Conservation (phyloP, 1,284 basidiomycete species). For the Trametes pubescens region DNA sequence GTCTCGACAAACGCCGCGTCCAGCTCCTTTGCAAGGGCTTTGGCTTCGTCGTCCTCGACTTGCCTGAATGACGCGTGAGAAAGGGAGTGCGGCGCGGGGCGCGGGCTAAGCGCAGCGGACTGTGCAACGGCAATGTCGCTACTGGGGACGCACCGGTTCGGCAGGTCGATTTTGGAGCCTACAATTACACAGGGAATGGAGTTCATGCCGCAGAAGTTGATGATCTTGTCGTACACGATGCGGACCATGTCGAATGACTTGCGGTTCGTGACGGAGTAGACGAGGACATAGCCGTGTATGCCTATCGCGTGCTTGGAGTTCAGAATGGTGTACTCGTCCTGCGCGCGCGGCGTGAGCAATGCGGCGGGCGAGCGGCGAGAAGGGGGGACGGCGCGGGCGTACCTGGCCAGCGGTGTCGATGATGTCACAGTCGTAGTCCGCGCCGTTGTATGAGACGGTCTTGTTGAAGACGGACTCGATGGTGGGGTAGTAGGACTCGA, state of each 20-base stretch:
- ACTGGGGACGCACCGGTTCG: constrained; percentile 61
- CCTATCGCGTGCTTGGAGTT: constrained; percentile 85
- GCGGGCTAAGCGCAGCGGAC: constrained; percentile 19
- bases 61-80: constrained; percentile 63
- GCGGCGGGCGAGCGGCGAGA: constrained; percentile 5
- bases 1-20: constrained; percentile 88
- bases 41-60: constrained; percentile 78
- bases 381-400: constrained; percentile 26
- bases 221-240: constrained; percentile 97
- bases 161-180: constrained; percentile 93
- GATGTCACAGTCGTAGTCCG: constrained; percentile 95
- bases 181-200: constrained; percentile 96
- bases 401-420: constrained; percentile 98
- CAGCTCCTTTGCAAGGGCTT: constrained; percentile 77
- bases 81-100: constrained; percentile 30
- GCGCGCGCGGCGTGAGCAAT: constrained; percentile 16
- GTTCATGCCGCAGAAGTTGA: constrained; percentile 91
- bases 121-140: not conserved
- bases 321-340: constrained; percentile 90
- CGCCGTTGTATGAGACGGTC: constrained; percentile 83
- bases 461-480: constrained; percentile 93
- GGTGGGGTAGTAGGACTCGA: constrained; percentile 93
- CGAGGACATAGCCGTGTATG: constrained; percentile 88
- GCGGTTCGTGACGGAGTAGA: constrained; percentile 94
- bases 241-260: constrained; percentile 97